These are phyloP conservation scores for Chloranthus sessilifolius DNA, from an alignment of 164 flowering plant species.

Conservation along the genomic window DNA sequence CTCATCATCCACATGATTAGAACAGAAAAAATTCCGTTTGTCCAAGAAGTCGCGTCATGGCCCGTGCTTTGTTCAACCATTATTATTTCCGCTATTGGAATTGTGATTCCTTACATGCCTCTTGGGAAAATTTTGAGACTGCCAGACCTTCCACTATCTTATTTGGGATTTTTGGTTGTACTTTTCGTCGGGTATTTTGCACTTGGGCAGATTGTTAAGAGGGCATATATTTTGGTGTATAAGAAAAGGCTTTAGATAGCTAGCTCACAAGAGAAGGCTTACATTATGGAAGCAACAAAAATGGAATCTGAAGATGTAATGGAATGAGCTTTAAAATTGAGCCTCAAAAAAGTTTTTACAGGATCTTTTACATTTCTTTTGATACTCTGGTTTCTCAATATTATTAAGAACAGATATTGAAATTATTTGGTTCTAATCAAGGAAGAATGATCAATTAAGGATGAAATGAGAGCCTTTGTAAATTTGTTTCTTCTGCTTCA, in stretches of 20 bases:
- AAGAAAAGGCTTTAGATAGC: constrained; percentile 49
- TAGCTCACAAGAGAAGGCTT: not conserved
- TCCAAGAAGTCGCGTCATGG: constrained; percentile 70
- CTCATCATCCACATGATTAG: constrained; percentile 62
- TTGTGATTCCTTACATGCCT: constrained; percentile 46
- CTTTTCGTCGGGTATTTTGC: constrained; percentile 57
- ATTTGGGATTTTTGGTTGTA: constrained; percentile 55
- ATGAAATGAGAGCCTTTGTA: not conserved
- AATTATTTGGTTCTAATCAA: not conserved
- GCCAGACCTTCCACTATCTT: constrained; percentile 41
- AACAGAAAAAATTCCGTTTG: constrained; percentile 71
- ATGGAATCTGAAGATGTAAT: too few relatives aligned
- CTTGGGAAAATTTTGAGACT: constrained; percentile 50
- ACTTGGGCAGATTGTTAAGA: constrained; percentile 61
- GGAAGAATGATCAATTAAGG: not conserved
- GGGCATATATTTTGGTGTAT: constrained; percentile 43
- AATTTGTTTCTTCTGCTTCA: not conserved
- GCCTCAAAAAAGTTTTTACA: too few relatives aligned
- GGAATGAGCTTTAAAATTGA: too few relatives aligned
- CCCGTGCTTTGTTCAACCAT: constrained; percentile 59
- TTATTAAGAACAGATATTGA: not conserved
- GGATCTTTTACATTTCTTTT: constrained; percentile 7
- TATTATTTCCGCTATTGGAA: constrained; percentile 49
- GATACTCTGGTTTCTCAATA: constrained; percentile 1
- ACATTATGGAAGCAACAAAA: not conserved